These are phyloP conservation scores for Kodamaea kakaduensis DNA, from an alignment of 805 yeast species.

Conservation along the genomic window DNA sequence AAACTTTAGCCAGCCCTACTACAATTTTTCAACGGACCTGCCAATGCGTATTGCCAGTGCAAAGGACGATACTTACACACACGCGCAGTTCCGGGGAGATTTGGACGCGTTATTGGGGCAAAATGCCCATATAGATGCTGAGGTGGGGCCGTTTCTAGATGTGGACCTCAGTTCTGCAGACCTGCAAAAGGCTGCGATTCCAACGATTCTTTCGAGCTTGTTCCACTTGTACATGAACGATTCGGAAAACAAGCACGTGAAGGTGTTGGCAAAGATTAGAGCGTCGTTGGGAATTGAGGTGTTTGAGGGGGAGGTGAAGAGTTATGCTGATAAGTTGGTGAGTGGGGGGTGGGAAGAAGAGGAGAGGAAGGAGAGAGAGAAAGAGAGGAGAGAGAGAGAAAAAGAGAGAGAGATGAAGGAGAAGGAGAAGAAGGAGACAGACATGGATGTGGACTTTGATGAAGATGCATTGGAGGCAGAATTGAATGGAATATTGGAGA, in stretches of 20 bases:
- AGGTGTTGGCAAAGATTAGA: slow-evolving; percentile 14
- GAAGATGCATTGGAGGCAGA: slow-evolving; percentile 1
- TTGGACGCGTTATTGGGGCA: slow-evolving; percentile 19
- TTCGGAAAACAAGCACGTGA: slow-evolving; percentile 13
- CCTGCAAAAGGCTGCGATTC: slow-evolving; percentile 4
- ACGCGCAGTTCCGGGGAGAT: slow-evolving; percentile 25
- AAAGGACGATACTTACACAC: slow-evolving; percentile 18
- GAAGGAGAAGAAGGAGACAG: neutral
- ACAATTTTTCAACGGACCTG: too few relatives aligned
- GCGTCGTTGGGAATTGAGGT: slow-evolving; percentile 4
- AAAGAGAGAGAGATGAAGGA: neutral
- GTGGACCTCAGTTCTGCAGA: slow-evolving; percentile 9
- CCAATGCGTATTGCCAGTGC: slow-evolving; percentile 31
- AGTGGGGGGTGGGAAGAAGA: neutral
- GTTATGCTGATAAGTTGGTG: slow-evolving; percentile 7
- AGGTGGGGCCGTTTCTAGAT: slow-evolving; percentile 12
- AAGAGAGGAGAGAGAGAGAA: neutral
- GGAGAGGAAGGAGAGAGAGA: neutral
- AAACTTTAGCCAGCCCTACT: too few relatives aligned
- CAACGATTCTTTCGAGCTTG: slow-evolving; percentile 8
- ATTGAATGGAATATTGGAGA: slow-evolving; percentile 1
- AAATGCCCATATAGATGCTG: slow-evolving; percentile 10
- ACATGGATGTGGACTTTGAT: neutral
- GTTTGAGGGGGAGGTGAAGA: slow-evolving; percentile 10
- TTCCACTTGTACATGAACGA: slow-evolving; percentile 9